Conservation (phyloP, 805 yeast genomes). For the Lipomyces anomalus region DNA sequence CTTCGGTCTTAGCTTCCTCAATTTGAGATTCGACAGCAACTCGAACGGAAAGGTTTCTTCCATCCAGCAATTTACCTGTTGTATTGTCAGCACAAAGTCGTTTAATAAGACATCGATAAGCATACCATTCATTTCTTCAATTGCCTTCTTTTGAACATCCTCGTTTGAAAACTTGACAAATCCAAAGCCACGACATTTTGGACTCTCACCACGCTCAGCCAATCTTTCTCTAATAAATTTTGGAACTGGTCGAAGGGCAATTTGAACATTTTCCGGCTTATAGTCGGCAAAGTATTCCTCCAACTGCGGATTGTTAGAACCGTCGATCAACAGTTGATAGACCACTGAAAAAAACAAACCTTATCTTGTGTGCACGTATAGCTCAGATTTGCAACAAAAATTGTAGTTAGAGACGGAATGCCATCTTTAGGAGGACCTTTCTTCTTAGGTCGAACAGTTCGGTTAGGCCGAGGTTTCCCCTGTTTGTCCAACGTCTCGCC, state of each 20-base stretch:
- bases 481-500: not conserved
- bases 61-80: slow-evolving; percentile 50
- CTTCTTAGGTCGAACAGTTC: slow-evolving; percentile 9
- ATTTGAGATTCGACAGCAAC: slow-evolving; percentile 60
- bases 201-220: slow-evolving; percentile 42
- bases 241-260: slow-evolving; percentile 51
- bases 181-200: slow-evolving; percentile 55
- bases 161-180: slow-evolving; percentile 56
- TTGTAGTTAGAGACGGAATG: slow-evolving; percentile 49
- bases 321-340: too few species aligned
- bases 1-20: too few species aligned
- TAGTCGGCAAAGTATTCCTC: slow-evolving; percentile 33
- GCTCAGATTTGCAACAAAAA: slow-evolving; percentile 58
- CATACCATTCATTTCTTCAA: slow-evolving; percentile 54
- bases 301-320: too few species aligned
- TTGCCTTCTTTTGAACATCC: slow-evolving; percentile 64
- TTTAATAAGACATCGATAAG: not conserved
- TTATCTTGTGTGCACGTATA: slow-evolving; percentile 34
- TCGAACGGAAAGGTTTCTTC: slow-evolving; percentile 59
- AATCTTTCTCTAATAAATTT: slow-evolving; percentile 40
- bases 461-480: not conserved
- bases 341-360: too few species aligned
- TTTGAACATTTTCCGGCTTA: slow-evolving; percentile 52
- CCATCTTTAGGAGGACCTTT: slow-evolving; percentile 43
- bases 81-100: not conserved